Evolutionary conservation across 352 stramenopile species (phyloP).

Genomic region (Phytopythium mirpurense): DNA sequence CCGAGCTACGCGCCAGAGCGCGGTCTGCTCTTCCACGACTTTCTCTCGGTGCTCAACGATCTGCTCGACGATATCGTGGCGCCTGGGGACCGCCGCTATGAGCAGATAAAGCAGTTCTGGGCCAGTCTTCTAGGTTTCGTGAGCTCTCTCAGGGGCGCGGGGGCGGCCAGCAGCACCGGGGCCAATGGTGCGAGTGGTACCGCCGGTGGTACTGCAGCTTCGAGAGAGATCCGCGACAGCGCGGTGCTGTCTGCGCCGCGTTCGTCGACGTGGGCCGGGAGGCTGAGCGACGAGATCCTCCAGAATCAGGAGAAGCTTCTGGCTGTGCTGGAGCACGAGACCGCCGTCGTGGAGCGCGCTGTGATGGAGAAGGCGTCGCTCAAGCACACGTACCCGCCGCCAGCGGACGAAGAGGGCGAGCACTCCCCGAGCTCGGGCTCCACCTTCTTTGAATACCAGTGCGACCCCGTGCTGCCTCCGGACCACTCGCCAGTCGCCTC

Average conservation of each 20-base stretch:
- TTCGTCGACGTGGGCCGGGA: constrained; percentile 33
- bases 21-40: constrained; percentile 53
- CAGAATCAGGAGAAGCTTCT: constrained; percentile 80
- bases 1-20: constrained; percentile 39
- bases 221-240: constrained; percentile 3
- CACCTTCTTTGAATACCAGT: constrained; percentile 64
- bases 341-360: constrained; percentile 63
- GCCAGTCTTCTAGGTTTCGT: constrained; percentile 32
- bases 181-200: background rate
- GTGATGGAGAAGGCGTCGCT: constrained; percentile 79
- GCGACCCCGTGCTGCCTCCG: constrained; percentile 45
- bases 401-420: constrained; percentile 6
- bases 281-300: constrained; percentile 73
- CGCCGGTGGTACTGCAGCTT: too few species aligned
- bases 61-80: constrained; percentile 33
- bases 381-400: constrained; percentile 52
- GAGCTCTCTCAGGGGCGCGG: constrained; percentile 5
- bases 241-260: constrained; percentile 1
- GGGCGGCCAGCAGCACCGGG: background rate
- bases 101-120: constrained; percentile 52
- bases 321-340: constrained; percentile 73
- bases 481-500: constrained; percentile 10
- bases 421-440: constrained; percentile 12
- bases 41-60: constrained; percentile 38
- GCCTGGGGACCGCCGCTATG: constrained; percentile 20